A percentile compares a stretch with the other conserved stretches of the same genome.
Conservation (phyloP, 768 basidiomycete species). For the Pulveroboletus sp. region DNA sequence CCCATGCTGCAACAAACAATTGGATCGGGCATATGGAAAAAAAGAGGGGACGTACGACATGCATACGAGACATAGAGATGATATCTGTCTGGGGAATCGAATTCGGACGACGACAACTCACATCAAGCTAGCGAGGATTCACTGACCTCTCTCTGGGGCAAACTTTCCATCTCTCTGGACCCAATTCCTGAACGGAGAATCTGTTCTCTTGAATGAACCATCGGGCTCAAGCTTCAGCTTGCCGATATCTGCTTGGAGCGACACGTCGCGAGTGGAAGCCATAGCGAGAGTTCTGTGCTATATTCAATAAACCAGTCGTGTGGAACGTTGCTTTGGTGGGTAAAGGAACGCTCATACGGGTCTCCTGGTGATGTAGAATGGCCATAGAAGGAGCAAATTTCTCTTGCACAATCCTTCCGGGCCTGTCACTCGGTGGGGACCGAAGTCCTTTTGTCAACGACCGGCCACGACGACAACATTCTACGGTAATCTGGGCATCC, state of each 20-base stretch:
- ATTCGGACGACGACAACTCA: not conserved
- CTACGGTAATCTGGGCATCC: conserved; percentile 3
- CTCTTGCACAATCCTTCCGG: too few species aligned
- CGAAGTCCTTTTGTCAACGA: conserved; percentile 1
- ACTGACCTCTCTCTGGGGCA: conserved; percentile 70
- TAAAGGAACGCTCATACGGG: not conserved
- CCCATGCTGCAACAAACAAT: conserved; percentile 65
- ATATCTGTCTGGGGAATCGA: conserved; percentile 61
- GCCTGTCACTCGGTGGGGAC: too few species aligned
- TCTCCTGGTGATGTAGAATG: too few species aligned
- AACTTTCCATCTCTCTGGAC: conserved; percentile 58
- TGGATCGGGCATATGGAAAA: too few species aligned
- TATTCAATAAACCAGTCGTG: not conserved
- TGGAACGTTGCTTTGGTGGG: not conserved
- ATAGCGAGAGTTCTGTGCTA: conserved; percentile 15
- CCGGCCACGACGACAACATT: conserved; percentile 8
- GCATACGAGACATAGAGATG: conserved; percentile 86
- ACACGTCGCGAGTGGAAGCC: conserved; percentile 30
- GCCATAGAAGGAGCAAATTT: too few species aligned
- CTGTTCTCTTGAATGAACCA: conserved; percentile 62
- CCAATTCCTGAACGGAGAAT: conserved; percentile 48
- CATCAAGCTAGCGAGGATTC: not conserved
- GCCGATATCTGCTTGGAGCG: conserved; percentile 46
- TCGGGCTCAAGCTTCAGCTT: conserved; percentile 51
- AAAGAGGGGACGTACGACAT: conserved; percentile 55